phyloP scores from a whole-genome alignment of 352 stramenopile genomes.

The Globisporangium carolinianum region DNA sequence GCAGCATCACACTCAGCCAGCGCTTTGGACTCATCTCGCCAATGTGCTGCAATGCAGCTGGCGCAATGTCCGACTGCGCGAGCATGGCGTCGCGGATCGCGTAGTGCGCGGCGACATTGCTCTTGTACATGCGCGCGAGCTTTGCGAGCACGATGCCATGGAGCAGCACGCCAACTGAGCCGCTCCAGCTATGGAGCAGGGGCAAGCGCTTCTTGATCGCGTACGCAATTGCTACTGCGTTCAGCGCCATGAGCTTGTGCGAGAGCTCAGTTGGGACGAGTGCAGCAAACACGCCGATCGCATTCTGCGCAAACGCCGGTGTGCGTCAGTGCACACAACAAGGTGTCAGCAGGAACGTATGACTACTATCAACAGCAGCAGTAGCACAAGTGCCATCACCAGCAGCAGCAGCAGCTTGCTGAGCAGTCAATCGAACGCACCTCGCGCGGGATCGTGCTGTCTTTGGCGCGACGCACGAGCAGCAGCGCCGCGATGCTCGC shows the following conservation, averaged over 20 bases:
- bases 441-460: conserved; percentile 15
- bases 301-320: neutral
- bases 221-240: conserved; percentile 30
- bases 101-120: conserved; percentile 40
- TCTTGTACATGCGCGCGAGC: conserved; percentile 32
- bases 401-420: no score
- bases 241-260: conserved; percentile 6
- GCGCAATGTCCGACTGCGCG: conserved; percentile 22
- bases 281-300: conserved; percentile 1
- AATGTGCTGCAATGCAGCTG: conserved; percentile 22
- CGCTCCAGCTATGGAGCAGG: conserved; percentile 40
- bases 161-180: conserved; percentile 31
- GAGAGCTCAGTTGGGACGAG: conserved; percentile 5
- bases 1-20: conserved; percentile 53
- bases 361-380: no score
- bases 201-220: conserved; percentile 31
- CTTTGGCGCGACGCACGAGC: conserved; percentile 13
- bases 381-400: no score
- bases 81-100: conserved; percentile 35
- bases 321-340: neutral
- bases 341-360: neutral
- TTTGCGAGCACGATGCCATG: conserved; percentile 42
- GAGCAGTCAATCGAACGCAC: neutral
- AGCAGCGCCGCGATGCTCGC: conserved; percentile 9
- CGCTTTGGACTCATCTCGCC: conserved; percentile 39